A percentile compares a stretch with the other conserved stretches of the same genome.
phyloP scores from a whole-genome alignment of 495 filamentous ascomycete species.

The Emericellopsis terricola region DNA sequence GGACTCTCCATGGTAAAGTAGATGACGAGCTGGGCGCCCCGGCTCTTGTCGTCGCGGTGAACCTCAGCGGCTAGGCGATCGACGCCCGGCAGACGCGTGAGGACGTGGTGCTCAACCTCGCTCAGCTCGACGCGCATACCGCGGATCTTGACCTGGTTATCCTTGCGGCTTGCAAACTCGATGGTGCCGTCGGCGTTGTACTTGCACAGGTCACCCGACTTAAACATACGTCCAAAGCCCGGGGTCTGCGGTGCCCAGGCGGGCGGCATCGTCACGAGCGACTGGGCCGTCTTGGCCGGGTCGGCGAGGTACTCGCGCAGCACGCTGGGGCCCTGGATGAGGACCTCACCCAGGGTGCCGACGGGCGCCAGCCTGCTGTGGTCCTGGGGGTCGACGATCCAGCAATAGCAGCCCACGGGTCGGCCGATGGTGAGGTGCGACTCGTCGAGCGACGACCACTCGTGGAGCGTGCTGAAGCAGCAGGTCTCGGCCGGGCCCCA shows the following conservation, averaged over 20 bases:
- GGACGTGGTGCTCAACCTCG: too few relatives aligned
- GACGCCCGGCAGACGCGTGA: not conserved
- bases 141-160: conserved; percentile 7
- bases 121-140: conserved; percentile 1
- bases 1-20: conserved; percentile 19
- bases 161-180: conserved; percentile 13
- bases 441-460: conserved; percentile 7
- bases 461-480: too few relatives aligned
- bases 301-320: conserved; percentile 8
- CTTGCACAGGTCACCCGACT: conserved; percentile 25
- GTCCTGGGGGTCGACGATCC: conserved; percentile 30
- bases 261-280: not conserved
- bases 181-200: too few relatives aligned
- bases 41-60: conserved; percentile 6
- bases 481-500: too few relatives aligned
- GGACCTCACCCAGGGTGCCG: conserved; percentile 28
- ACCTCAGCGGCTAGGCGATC: conserved; percentile 4
- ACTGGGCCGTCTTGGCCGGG: conserved; percentile 5
- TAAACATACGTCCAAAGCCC: conserved; percentile 9
- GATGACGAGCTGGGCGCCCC: conserved; percentile 14
- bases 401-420: conserved; percentile 23
- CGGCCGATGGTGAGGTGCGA: conserved; percentile 15
- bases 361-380: conserved; percentile 25
- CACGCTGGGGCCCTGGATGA: conserved; percentile 27
- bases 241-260: conserved; percentile 3